Base-by-base conservation (phyloP, 2,329 filamentous ascomycete species). In the Colletotrichum sp. region DNA sequence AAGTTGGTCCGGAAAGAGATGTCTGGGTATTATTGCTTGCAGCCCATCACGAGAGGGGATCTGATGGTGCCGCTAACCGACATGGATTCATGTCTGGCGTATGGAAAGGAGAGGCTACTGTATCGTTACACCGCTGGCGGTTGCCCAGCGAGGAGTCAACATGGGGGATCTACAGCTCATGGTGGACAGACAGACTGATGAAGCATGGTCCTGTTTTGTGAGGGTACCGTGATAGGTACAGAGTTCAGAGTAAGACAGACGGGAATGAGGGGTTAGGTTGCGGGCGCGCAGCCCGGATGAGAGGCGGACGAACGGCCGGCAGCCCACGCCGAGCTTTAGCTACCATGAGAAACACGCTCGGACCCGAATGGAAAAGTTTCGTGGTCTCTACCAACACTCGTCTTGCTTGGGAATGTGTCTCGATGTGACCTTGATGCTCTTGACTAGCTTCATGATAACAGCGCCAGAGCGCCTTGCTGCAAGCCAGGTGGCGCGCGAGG, bases 1-100 rank as follows among this genome's bases (percentile, higher is more conserved):
- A 60, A 21, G 30, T 26, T 70, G 74, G 71, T 75, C 32, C 24
- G 74, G 71, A 48, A 75, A 75, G 66, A 70, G 21, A 71, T 26
- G 9, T 32, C 48, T 66, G 60, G 60, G 30, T 76, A 61, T 66
- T 76, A 55, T 66, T 66, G 71, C 60, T 70, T 75, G 66, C 60
- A 66, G 65, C 71, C 32, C 66, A 75, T 66, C 60, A 61, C 15
- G 34, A 21, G 5, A n/a, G n/a, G 34, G 43, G 21, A 64, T 16
- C 16, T 38, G 60, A 70, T 70, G 60, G 61, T 32, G 65, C 36
- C 26, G 32, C 26, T 24, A 62, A 75, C 28, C 18, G 70, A 60
- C 24, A 73, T 64, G 64, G 26, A 15, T 34, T 73, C 55, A 58
- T 73, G 70, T 58, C 56, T 65, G 70, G 73, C 64, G 70, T 73